A percentile compares a stretch with the other conserved stretches of the same genome.
phyloP scores from a whole-genome alignment of 306 rosid genomes.

The Aeschynomene evenia region DNA sequence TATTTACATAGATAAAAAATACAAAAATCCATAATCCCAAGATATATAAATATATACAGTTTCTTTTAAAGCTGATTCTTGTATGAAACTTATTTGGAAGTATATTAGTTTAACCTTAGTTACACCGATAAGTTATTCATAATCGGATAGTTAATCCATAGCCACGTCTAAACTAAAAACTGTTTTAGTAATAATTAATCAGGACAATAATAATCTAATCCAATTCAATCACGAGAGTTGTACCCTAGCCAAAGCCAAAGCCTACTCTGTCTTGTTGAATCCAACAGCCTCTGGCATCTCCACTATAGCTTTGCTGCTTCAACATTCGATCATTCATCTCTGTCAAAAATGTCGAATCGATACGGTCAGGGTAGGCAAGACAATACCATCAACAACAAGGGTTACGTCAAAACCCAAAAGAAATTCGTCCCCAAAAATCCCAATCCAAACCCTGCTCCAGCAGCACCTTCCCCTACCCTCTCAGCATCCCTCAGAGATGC shows the following conservation, averaged over 20 bases:
- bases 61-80: too few relatives aligned
- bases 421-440: slow-evolving; percentile 64
- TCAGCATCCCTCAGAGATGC: slow-evolving; percentile 70
- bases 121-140: too few relatives aligned
- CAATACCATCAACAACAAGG: slow-evolving; percentile 46
- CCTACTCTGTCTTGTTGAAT: background rate
- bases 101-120: too few relatives aligned
- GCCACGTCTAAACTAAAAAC: background rate
- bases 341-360: slow-evolving; percentile 55
- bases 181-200: too few relatives aligned
- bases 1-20: too few relatives aligned
- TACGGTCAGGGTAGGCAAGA: slow-evolving; percentile 42
- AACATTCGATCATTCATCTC: background rate
- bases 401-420: slow-evolving; percentile 51
- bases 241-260: background rate
- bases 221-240: background rate
- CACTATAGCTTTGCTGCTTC: background rate
- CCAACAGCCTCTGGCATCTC: background rate
- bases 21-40: too few relatives aligned
- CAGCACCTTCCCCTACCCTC: slow-evolving; percentile 43
- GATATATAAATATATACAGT: too few relatives aligned
- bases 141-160: too few relatives aligned
- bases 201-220: too few relatives aligned
- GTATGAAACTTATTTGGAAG: too few relatives aligned
- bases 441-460: slow-evolving; percentile 12